Evolutionary conservation across 2,329 filamentous ascomycete genomes (phyloP).

Genomic region (Cladosporium sp.): DNA sequence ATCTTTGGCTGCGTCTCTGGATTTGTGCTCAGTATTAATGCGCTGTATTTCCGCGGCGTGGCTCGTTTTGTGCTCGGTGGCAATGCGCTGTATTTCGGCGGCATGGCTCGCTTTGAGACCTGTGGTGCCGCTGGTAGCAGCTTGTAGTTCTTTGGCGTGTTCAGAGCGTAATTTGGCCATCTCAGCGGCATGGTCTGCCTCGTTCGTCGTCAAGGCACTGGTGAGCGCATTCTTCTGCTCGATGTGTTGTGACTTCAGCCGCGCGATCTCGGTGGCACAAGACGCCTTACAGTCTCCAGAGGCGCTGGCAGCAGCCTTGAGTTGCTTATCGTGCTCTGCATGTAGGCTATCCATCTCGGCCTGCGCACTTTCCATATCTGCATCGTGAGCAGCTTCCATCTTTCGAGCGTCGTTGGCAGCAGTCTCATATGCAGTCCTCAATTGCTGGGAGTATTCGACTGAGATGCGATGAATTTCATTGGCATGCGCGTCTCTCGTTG

Average conservation of each 20-base stretch:
- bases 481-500: slow-evolving; percentile 7
- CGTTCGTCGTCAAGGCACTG: slow-evolving; percentile 12
- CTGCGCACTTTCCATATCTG: slow-evolving; percentile 15
- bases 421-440: slow-evolving; percentile 3
- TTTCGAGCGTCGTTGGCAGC: slow-evolving; percentile 2
- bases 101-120: not conserved
- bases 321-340: not conserved
- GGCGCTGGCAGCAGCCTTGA: slow-evolving; percentile 13
- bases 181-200: slow-evolving; percentile 1
- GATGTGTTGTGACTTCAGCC: slow-evolving; percentile 15
- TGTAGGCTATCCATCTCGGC: not conserved
- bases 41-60: slow-evolving; percentile 4
- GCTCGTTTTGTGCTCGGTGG: slow-evolving; percentile 5
- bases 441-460: slow-evolving; percentile 5
- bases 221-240: slow-evolving; percentile 14
- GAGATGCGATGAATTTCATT: slow-evolving; percentile 6
- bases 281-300: slow-evolving; percentile 8
- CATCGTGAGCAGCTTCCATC: slow-evolving; percentile 15
- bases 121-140: not conserved
- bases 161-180: not conserved
- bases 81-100: not conserved
- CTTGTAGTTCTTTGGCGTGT: not conserved
- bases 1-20: slow-evolving; percentile 6
- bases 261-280: slow-evolving; percentile 21
- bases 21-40: slow-evolving; percentile 3